Evolutionary conservation across 305 asterid genomes (phyloP).

Genomic region (Solanum hybrid): DNA sequence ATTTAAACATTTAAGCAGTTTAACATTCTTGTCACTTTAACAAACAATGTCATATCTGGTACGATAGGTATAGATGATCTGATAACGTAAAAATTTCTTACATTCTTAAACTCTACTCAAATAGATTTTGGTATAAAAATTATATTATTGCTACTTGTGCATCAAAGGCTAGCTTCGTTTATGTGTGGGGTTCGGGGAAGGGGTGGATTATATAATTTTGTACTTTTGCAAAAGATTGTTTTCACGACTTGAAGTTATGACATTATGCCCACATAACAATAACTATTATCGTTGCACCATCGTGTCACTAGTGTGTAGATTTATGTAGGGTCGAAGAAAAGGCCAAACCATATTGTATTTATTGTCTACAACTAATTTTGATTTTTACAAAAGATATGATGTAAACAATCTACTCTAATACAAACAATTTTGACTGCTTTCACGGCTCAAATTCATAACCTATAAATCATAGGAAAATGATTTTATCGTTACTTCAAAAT

Average conservation of each 20-base stretch:
- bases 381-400: background rate
- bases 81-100: rapidly evolving
- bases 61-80: rapidly evolving
- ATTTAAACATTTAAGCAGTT: too few relatives aligned
- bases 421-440: background rate
- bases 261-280: background rate
- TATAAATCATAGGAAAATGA: background rate
- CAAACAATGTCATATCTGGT: background rate
- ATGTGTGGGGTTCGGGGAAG: background rate
- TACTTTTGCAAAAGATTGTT: background rate
- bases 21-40: background rate
- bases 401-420: background rate
- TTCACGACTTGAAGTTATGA: background rate
- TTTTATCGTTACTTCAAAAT: background rate
- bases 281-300: background rate
- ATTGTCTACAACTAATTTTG: background rate
- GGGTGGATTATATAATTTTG: too few relatives aligned
- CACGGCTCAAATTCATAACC: background rate
- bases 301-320: background rate
- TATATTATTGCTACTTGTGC: background rate
- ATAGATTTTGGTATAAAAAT: background rate
- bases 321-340: background rate
- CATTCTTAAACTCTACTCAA: background rate
- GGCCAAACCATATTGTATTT: background rate
- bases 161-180: background rate